Percentiles rank a stretch among this genome's conserved stretches.
Conservation (phyloP, 129 eudicot genomes). For the Calendula officinalis region DNA sequence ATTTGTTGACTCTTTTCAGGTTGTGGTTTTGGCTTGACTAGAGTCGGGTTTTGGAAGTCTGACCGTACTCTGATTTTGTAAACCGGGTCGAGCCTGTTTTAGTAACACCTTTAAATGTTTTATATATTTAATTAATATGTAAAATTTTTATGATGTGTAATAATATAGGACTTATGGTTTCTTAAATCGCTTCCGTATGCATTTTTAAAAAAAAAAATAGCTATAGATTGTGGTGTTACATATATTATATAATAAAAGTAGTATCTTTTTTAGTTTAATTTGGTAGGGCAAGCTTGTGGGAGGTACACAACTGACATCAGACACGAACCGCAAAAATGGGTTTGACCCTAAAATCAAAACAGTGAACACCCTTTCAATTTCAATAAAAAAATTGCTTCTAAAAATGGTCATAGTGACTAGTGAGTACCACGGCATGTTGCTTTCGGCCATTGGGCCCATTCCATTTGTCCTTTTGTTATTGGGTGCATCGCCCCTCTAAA, state of each 20-base stretch:
- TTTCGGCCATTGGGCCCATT: conserved; percentile 13
- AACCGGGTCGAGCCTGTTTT: too few species aligned
- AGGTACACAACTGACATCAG: conserved; percentile 4
- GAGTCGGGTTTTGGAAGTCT: too few species aligned
- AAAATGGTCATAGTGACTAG: not conserved
- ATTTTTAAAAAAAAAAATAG: too few species aligned
- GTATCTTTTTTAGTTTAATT: conserved; percentile 2
- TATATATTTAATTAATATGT: too few species aligned
- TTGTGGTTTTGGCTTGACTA: too few species aligned
- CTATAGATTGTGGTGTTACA: too few species aligned
- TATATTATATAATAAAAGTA: not conserved
- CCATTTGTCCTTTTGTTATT: not conserved
- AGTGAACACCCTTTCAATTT: not conserved
- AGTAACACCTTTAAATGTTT: too few species aligned
- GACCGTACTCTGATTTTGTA: too few species aligned
- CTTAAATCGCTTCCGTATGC: too few species aligned
- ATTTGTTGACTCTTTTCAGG: too few species aligned
- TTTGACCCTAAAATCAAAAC: not conserved
- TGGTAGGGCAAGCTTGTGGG: conserved; percentile 9
- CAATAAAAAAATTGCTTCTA: not conserved
- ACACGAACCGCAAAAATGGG: conserved; percentile 1
- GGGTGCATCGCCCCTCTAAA: not conserved
- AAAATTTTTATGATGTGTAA: too few species aligned
- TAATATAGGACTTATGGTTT: too few species aligned
- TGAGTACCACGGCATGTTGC: conserved; percentile 23